Evolutionary conservation across 2,329 filamentous ascomycete species (phyloP), one percentile per base, ranked within the genome.

Genomic region (Aspergillus sp.): DNA sequence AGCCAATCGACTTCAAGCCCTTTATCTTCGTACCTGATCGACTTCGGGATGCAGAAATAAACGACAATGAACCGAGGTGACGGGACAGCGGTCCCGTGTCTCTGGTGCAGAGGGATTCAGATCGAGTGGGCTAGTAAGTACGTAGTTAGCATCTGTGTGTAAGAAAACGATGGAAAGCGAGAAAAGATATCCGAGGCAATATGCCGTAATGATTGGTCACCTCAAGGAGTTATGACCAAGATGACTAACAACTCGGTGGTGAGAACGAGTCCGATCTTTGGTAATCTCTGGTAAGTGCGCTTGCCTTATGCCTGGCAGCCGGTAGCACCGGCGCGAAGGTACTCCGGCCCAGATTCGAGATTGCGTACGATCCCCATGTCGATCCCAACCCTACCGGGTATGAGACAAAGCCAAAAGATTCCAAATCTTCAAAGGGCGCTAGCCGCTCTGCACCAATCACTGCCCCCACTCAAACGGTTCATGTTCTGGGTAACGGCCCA

Each of bases 341-440:
- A 45, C 36, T 32, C 36, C 48, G 39, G 41, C 43, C 53, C 45
- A 59, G 60, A 60, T 59, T 59, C 41, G 28, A 55, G 54, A 52
- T 56, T 62, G 57, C 48, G 62, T 41, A 60, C 56, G 50, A 66
- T 63, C 61, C 36, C 38, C 59, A 45, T 43, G 66, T 50, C 56
- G 64, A 69, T 69, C 67, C 12, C 50, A 58, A 32, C 67, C 58
- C 13, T 15, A 30, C 36, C 28, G 12, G 58, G 66, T 63, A 62
- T 50, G 57, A 57, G 55, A 54, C 53, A 62, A 63, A 68, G 60
- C 58, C 58, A 59, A 67, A 67, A 60, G 59, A 69, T 69, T 69
- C 59, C 65, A 68, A 69, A 69, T 69, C 58, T 52, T 63, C 43
- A 61, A 48, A 55, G 38, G 59, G 39, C 61, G 59, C 63, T 63